Evolutionary conservation across 164 flowering plant genomes (phyloP).

Genomic region (grape (Vitis vinifera)): DNA sequence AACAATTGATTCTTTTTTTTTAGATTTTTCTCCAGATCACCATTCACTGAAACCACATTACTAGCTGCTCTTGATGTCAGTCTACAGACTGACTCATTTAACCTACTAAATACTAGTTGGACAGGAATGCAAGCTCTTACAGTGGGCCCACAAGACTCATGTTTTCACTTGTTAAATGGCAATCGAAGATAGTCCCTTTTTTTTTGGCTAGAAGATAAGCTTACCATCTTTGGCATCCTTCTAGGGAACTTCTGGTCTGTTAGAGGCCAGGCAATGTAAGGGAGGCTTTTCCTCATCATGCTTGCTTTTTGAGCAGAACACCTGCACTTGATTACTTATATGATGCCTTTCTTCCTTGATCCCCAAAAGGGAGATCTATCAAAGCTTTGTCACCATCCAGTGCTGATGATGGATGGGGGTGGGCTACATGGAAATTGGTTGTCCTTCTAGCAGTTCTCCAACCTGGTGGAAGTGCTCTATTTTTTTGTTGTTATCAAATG

Average conservation of each 20-base stretch:
- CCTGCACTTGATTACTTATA: constrained; percentile 28
- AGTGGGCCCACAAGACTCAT: constrained; percentile 39
- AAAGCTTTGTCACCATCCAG: constrained; percentile 40
- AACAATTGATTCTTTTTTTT: constrained; percentile 4
- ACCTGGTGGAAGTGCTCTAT: constrained; percentile 46
- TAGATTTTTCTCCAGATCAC: constrained; percentile 27
- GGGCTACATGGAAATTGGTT: constrained; percentile 71
- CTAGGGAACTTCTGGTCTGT: constrained; percentile 35
- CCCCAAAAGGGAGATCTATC: constrained; percentile 27
- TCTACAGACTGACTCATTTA: constrained; percentile 79
- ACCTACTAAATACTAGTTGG: constrained; percentile 83
- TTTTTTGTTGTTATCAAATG: constrained; percentile 35
- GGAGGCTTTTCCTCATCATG: constrained; percentile 21
- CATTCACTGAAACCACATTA: constrained; percentile 28
- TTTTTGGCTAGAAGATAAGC: constrained; percentile 59
- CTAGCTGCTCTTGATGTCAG: constrained; percentile 48
- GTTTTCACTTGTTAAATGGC: constrained; percentile 31
- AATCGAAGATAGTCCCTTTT: constrained; percentile 72
- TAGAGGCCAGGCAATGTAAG: constrained; percentile 29
- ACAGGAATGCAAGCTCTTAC: constrained; percentile 85
- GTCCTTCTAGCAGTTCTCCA: constrained; percentile 96
- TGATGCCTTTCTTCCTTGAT: constrained; percentile 31
- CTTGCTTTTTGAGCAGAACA: constrained; percentile 24
- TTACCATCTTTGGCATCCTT: constrained; percentile 54
- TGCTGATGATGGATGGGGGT: constrained; percentile 51